Evolutionary conservation across 2,329 filamentous ascomycete species (phyloP).

Genomic region (Trichoderma sp.): DNA sequence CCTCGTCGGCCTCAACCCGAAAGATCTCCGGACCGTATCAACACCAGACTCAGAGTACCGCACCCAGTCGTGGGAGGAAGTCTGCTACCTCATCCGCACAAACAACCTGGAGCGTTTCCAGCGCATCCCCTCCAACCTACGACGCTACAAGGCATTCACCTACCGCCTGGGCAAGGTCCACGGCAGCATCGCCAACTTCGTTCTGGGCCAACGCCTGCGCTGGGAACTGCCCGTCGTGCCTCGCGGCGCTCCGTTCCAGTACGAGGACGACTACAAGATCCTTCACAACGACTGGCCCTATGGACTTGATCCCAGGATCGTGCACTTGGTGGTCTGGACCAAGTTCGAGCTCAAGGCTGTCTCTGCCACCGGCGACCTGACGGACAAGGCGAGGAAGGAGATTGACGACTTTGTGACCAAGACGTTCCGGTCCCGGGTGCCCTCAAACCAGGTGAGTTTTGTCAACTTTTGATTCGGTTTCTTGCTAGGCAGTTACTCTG

Average conservation of each 20-base stretch:
- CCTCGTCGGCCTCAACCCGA: slow-evolving; percentile 64
- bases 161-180: slow-evolving; percentile 65
- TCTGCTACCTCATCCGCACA: slow-evolving; percentile 61
- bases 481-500: neutral
- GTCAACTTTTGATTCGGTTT: neutral
- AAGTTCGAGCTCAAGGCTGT: slow-evolving; percentile 82
- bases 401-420: slow-evolving; percentile 72
- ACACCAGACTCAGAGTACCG: slow-evolving; percentile 70
- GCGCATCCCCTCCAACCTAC: slow-evolving; percentile 74
- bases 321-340: slow-evolving; percentile 90
- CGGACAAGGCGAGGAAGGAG: slow-evolving; percentile 60
- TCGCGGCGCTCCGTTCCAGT: slow-evolving; percentile 47
- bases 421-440: slow-evolving; percentile 63
- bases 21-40: slow-evolving; percentile 71
- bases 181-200: slow-evolving; percentile 78
- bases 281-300: slow-evolving; percentile 95
- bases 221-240: slow-evolving; percentile 61
- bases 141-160: slow-evolving; percentile 75
- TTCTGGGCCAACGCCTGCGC: slow-evolving; percentile 68
- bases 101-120: slow-evolving; percentile 79
- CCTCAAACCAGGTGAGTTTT: slow-evolving; percentile 56
- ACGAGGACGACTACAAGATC: slow-evolving; percentile 67
- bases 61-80: slow-evolving; percentile 69
- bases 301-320: slow-evolving; percentile 74
- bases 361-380: slow-evolving; percentile 66